phyloP scores from a whole-genome alignment of 2,329 filamentous ascomycete species.

The Exophiala calicioides region DNA sequence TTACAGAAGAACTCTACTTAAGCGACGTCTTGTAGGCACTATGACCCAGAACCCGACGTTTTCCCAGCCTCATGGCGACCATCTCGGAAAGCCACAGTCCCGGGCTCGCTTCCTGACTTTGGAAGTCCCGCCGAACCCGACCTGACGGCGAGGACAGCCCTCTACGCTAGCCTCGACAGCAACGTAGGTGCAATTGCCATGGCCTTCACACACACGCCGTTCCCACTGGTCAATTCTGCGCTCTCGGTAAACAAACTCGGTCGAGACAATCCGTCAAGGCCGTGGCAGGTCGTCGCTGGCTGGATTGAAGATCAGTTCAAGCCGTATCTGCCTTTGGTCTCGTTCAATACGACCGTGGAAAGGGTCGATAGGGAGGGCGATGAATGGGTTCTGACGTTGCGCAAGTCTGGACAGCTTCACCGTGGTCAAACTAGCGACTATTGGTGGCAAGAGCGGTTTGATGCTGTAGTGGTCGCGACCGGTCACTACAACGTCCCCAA shows the following conservation, averaged over 20 bases:
- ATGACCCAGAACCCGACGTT: slow-evolving; percentile 33
- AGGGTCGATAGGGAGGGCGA: slow-evolving; percentile 32
- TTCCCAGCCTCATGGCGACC: slow-evolving; percentile 25
- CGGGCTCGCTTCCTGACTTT: slow-evolving; percentile 27
- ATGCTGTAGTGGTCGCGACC: slow-evolving; percentile 53
- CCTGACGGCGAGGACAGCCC: slow-evolving; percentile 31
- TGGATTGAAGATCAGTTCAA: slow-evolving; percentile 34
- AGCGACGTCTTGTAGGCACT: slow-evolving; percentile 19
- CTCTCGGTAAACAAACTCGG: slow-evolving; percentile 29
- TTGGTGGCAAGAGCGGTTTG: slow-evolving; percentile 46
- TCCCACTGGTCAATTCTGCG: slow-evolving; percentile 32
- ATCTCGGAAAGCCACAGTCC: slow-evolving; percentile 15
- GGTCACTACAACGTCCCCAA: slow-evolving; percentile 56
- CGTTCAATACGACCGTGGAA: slow-evolving; percentile 40
- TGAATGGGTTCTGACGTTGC: slow-evolving; percentile 37
- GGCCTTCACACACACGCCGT: slow-evolving; percentile 34
- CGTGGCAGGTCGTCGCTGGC: slow-evolving; percentile 30
- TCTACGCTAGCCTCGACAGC: slow-evolving; percentile 31
- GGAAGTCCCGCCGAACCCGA: slow-evolving; percentile 26
- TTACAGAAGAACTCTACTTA: slow-evolving; percentile 1
- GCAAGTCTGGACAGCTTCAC: slow-evolving; percentile 19
- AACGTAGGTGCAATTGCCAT: slow-evolving; percentile 35
- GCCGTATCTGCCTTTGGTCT: slow-evolving; percentile 36
- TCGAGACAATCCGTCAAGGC: slow-evolving; percentile 30
- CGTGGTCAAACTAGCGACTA: slow-evolving; percentile 13